Evolutionary conservation across 495 filamentous ascomycete species (phyloP), one percentile per base, ranked within the genome.

Genomic region (Hypoxylon subgilvum): DNA sequence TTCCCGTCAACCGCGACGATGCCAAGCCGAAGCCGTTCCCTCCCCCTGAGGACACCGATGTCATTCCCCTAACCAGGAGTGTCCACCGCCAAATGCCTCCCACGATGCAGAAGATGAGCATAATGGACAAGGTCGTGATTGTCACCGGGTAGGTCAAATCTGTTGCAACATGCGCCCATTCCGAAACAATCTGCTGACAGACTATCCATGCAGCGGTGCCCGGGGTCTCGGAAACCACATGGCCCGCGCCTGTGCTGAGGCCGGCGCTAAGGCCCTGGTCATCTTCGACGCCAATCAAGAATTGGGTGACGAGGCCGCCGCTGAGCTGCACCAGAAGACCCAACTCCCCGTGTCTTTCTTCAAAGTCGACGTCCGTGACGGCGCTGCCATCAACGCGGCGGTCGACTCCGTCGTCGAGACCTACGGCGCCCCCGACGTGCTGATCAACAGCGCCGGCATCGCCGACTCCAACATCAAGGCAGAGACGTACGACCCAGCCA

Each of bases 391-490:
- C 48, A 78, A 82, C 23, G 80, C 80, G 21, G 77, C 88, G 35
- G 85, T 88, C 47, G 74, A 82, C 49, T 72, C 81, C 27, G 75
- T 85, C 14, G 74, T 83, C n/a, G 71, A 79, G 30, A 77, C 83
- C 49, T 84, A 86, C 53, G 88, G 83, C 44, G 74, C 81, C 4
- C 76, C 91, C 13, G 84, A 92, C 50, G 86, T 92, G 17, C 75
- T 91, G 12, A 81, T 95, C 74, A 92, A 90, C 73, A 88, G 88
- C 47, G 91, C 91, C 23, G 90, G 91, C 61, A 91, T 95, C 52
- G 89, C 90, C 57, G 88, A 91, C 47, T 79, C 76, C 70, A 80
- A 79, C 70, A 79, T 81, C 71, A 71, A 74, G 57, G 76, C 75
- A 28, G 69, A 76, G 83, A 83, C 74, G 17, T 80, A 80, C 66